These are phyloP conservation scores for Penicillium capsulatum DNA, from an alignment of 2,329 filamentous ascomycete species.

Conservation along the genomic window DNA sequence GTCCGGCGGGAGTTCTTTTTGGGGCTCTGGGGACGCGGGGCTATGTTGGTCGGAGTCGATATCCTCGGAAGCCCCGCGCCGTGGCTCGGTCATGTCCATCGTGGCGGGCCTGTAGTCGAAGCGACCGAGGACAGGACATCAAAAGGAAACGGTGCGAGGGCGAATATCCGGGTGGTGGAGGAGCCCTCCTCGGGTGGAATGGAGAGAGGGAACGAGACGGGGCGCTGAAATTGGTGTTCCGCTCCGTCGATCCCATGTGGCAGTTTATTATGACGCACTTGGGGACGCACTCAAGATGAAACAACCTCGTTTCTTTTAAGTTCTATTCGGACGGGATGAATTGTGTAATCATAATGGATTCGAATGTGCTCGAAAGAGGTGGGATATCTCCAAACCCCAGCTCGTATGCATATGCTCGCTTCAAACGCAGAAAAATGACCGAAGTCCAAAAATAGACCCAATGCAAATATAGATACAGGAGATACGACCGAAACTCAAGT, in stretches of 20 bases:
- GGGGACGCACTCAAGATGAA: slow-evolving; percentile 8
- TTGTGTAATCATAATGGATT: slow-evolving; percentile 1
- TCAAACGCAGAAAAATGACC: slow-evolving; percentile 16
- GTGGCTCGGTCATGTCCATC: slow-evolving; percentile 35
- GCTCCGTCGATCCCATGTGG: slow-evolving; percentile 18
- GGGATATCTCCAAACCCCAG: slow-evolving; percentile 12
- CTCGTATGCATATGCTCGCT: slow-evolving; percentile 18
- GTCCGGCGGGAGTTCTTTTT: slow-evolving; percentile 65
- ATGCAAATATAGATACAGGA: slow-evolving; percentile 17
- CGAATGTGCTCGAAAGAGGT: neutral
- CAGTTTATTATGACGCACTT: slow-evolving; percentile 15
- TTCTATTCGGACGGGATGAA: neutral
- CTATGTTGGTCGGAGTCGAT: slow-evolving; percentile 22
- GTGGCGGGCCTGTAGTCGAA: slow-evolving; percentile 19
- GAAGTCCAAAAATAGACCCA: slow-evolving; percentile 11
- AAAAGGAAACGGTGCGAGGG: slow-evolving; percentile 11
- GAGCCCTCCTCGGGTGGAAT: slow-evolving; percentile 11
- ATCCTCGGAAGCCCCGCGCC: slow-evolving; percentile 31
- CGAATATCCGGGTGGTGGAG: slow-evolving; percentile 5
- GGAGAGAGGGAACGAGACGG: slow-evolving; percentile 10
- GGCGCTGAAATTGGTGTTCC: slow-evolving; percentile 16
- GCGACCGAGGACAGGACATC: slow-evolving; percentile 18
- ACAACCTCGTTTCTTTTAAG: neutral
- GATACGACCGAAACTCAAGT: slow-evolving; percentile 8
- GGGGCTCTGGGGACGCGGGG: slow-evolving; percentile 19